phyloP scores from a whole-genome alignment of 805 yeast genomes.

The Diddensiella transvaalensis region DNA sequence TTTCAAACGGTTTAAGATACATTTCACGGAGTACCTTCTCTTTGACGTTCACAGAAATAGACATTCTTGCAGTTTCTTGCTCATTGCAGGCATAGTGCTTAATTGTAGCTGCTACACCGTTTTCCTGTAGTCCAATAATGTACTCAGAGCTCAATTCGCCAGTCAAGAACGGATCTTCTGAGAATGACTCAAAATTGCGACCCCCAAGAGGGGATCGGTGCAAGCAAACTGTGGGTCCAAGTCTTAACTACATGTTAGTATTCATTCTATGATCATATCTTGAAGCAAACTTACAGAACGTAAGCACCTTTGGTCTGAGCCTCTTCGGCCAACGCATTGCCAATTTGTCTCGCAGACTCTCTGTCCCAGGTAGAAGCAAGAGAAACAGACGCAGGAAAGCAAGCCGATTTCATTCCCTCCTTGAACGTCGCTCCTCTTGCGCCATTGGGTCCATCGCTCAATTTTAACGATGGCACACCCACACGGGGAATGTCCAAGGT shows the following conservation, averaged over 20 bases:
- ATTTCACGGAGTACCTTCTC: constrained; percentile 64
- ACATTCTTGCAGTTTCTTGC: constrained; percentile 51
- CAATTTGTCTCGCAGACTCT: constrained; percentile 46
- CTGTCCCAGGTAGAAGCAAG: constrained; percentile 55
- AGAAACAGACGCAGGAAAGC: constrained; percentile 59
- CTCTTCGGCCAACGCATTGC: constrained; percentile 50
- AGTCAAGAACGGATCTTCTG: constrained; percentile 55
- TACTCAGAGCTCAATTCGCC: constrained; percentile 46
- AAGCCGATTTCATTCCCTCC: constrained; percentile 50
- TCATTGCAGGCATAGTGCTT: constrained; percentile 66
- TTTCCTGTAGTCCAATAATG: constrained; percentile 51
- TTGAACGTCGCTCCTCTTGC: constrained; percentile 55
- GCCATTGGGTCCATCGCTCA: constrained; percentile 63
- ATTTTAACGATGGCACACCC: constrained; percentile 46
- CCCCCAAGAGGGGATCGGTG: constrained; percentile 59
- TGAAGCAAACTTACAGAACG: constrained; percentile 31
- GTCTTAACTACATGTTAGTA: constrained; percentile 29
- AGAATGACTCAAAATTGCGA: constrained; percentile 57
- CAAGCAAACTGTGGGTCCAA: constrained; percentile 52
- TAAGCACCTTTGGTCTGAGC: constrained; percentile 52
- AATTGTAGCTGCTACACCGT: constrained; percentile 51
- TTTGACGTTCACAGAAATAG: constrained; percentile 47
- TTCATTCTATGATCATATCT: constrained; percentile 29
- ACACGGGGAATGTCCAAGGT: constrained; percentile 40
- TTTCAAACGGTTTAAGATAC: constrained; percentile 59